Evolutionary conservation across 768 basidiomycete genomes (phyloP), one percentile per base, ranked within the genome.

Genomic region (Antrodiella citrinella): DNA sequence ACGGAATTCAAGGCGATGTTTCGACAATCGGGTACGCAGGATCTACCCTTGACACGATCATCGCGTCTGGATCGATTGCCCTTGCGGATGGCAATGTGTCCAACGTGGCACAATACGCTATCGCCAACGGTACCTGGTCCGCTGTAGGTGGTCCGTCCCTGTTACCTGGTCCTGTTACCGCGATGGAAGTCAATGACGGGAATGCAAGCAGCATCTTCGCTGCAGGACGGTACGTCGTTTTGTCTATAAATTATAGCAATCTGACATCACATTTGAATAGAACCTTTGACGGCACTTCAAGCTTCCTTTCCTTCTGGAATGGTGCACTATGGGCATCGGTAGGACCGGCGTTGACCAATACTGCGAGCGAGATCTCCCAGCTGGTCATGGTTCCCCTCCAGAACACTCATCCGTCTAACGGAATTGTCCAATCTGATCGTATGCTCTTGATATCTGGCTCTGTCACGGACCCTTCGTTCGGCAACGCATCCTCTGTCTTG

Each of bases 351-450:
- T 66, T 90, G 13, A 65, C 75, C 50, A 69, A 72, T 23, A n/a
- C n/a, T n/a, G 69, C 72, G 24, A 83, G 86, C 13, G 77, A 80
- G 43, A 74, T 98, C 44, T 78, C 87, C 19, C 91, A 94, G 64
- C 72, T 99, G 38, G 72, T 80, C 1, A 91, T 99, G 80, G 94
- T 98, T 18, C 95, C 95, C 9, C 71, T 97, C 15, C 80, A 83
- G 59, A 75, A 82, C 54, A 79, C 78, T n/a, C 90, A 96, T 61
- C 54, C 70, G 13, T 71, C 75, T 25, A 88, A 84, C 54, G 75
- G 78, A 23, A 67, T 89, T 18, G 81, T 96, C 52, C 79, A 95
- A 65, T 66, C 76, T 4, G 90, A 99, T 66, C 82, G 95, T 39
- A 83, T 94, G 78, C 72, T 99, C 25, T 78, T 97, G 76, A 78